Conservation (phyloP, 257 asterid genomes). For the Solanum virginianum region DNA sequence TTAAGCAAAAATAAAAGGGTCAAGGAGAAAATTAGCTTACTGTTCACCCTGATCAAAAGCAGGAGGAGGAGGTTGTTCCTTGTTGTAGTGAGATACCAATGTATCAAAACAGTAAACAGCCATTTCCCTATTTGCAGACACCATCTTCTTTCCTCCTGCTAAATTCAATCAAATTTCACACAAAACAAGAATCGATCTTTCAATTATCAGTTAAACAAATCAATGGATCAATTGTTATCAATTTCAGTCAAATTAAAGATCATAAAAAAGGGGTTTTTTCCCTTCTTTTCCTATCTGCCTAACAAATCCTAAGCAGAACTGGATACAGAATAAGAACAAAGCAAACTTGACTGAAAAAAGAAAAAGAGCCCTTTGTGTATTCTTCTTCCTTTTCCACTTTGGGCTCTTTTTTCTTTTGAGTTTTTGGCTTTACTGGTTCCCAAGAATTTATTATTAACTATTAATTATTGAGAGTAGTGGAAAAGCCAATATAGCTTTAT, state of each 20-base stretch:
- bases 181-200: conserved; percentile 1
- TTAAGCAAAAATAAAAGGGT: not conserved
- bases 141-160: conserved; percentile 29
- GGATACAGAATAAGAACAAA: not conserved
- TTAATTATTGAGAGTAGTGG: not conserved
- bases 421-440: not conserved
- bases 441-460: not conserved
- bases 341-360: not conserved
- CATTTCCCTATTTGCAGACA: conserved; percentile 94
- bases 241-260: not conserved
- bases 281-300: not conserved
- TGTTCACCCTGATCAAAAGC: conserved; percentile 91
- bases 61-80: conserved; percentile 72
- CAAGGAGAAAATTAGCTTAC: conserved; percentile 17
- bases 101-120: conserved; percentile 91
- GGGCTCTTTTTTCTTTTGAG: not conserved
- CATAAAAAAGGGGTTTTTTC: not conserved
- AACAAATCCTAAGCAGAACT: not conserved
- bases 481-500: not conserved
- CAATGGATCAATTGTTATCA: not conserved
- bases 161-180: not conserved
- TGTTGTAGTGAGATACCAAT: conserved; percentile 81
- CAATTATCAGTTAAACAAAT: not conserved
- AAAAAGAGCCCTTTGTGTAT: not conserved
- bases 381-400: not conserved